Percentiles rank a stretch among this genome's conserved stretches.
phyloP scores from a whole-genome alignment of 1,139 yeast species.

The Scheffersomyces parashehatae region DNA sequence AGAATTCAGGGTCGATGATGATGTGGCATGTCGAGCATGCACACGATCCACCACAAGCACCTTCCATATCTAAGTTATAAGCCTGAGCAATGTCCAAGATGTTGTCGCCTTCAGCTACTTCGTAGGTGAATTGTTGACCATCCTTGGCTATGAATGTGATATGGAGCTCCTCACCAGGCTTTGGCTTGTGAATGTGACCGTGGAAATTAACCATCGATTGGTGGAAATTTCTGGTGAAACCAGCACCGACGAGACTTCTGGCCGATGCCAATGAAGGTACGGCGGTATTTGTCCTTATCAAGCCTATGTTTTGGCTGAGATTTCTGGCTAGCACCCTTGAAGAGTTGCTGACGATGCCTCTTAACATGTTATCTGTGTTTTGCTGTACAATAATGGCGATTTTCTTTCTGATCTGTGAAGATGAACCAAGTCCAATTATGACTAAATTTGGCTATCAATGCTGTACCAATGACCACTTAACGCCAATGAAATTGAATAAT shows the following conservation, averaged over 20 bases:
- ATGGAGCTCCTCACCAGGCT: conserved; percentile 89
- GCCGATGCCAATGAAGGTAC: too few relatives aligned
- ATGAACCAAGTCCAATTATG: too few relatives aligned
- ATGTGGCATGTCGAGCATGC: conserved; percentile 98
- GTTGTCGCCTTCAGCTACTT: conserved; percentile 92
- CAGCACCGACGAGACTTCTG: too few relatives aligned
- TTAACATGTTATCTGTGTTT: not conserved
- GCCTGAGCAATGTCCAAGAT: conserved; percentile 94
- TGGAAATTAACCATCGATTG: conserved; percentile 40
- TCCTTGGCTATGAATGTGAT: conserved; percentile 91
- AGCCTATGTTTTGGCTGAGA: too few relatives aligned
- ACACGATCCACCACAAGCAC: conserved; percentile 99
- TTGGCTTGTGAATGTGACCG: conserved; percentile 87
- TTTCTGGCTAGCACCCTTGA: not conserved
- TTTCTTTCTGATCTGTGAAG: too few relatives aligned
- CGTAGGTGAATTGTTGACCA: conserved; percentile 77
- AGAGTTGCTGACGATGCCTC: not conserved
- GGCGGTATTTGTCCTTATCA: too few relatives aligned
- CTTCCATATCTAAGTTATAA: conserved; percentile 90
- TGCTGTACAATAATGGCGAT: too few relatives aligned
- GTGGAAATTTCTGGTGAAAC: conserved; percentile 16
- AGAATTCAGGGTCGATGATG: conserved; percentile 91
- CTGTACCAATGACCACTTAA: too few relatives aligned
- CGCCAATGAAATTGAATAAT: too few relatives aligned
- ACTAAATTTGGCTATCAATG: too few relatives aligned